A percentile compares a stretch with the other conserved stretches of the same genome.
Evolutionary conservation across 139 green algal genomes (phyloP).

Genomic region (Chlamydomonas sphaeroides): DNA sequence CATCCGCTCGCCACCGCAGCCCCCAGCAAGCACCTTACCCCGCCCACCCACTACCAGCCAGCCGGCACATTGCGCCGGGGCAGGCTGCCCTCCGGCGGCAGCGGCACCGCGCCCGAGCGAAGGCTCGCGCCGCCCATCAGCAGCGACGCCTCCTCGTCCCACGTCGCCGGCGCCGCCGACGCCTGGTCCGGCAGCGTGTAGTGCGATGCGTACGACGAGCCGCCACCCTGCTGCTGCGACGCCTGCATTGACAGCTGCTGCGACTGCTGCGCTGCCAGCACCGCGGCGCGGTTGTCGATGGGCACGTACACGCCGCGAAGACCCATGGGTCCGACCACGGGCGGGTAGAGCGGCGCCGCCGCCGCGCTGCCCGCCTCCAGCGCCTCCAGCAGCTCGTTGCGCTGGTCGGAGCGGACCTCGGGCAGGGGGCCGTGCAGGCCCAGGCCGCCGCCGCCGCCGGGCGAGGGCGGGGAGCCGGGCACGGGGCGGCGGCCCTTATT

Average conservation of each 20-base stretch:
- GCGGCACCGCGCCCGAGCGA: background rate
- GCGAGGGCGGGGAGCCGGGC: background rate
- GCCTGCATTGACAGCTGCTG: background rate
- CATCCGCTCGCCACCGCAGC: too few species aligned
- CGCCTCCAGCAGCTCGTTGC: background rate
- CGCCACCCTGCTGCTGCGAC: background rate
- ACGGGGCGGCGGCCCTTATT: background rate
- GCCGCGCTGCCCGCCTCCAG: background rate
- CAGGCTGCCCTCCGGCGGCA: slow-evolving; percentile 12
- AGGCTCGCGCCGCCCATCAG: background rate
- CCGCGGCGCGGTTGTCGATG: background rate
- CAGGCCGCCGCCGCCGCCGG: background rate
- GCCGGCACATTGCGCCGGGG: slow-evolving; percentile 10
- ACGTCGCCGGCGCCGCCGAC: background rate
- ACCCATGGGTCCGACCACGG: background rate
- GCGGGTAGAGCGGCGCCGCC: background rate
- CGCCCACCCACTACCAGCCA: slow-evolving; percentile 2
- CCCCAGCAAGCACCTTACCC: background rate
- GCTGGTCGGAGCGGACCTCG: background rate
- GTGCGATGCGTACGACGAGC: too few species aligned
- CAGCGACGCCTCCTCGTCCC: background rate
- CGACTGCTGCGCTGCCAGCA: background rate
- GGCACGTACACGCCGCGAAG: slow-evolving; percentile 35
- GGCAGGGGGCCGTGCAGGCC: too few species aligned
- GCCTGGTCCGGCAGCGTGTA: background rate